phyloP scores from a whole-genome alignment of 805 yeast genomes.

The Candida chauliodis region DNA sequence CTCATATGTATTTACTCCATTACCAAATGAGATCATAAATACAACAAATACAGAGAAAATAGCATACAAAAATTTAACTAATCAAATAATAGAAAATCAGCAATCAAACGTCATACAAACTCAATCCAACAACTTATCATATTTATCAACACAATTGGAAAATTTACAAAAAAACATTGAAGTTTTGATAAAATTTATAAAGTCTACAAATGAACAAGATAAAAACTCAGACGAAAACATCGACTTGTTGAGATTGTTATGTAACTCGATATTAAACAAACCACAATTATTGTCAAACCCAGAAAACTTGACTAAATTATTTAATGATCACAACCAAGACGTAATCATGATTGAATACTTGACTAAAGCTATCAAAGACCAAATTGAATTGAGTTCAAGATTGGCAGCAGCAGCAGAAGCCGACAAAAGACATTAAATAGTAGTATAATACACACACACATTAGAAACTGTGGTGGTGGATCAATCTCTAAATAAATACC shows the following conservation, averaged over 20 bases:
- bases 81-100: constrained; percentile 25
- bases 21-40: constrained; percentile 62
- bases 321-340: constrained; percentile 74
- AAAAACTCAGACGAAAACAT: constrained; percentile 42
- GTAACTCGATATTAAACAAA: constrained; percentile 52
- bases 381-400: constrained; percentile 73
- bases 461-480: background rate
- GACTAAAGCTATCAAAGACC: constrained; percentile 80
- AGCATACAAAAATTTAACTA: constrained; percentile 47
- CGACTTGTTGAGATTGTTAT: constrained; percentile 63
- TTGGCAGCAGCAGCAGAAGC: constrained; percentile 41
- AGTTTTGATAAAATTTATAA: constrained; percentile 46
- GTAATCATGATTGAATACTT: constrained; percentile 77
- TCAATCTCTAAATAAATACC: background rate
- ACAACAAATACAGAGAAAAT: constrained; percentile 54
- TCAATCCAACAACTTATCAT: constrained; percentile 28
- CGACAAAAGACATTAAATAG: constrained; percentile 1
- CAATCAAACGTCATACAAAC: constrained; percentile 27
- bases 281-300: constrained; percentile 47
- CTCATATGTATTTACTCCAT: constrained; percentile 69
- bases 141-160: constrained; percentile 44
- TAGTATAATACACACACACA: background rate
- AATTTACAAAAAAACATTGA: constrained; percentile 47
- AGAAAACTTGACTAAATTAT: constrained; percentile 53
- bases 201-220: constrained; percentile 25